A percentile compares a stretch with the other conserved stretches of the same genome.
Evolutionary conservation across 345 rosid genomes (phyloP).

Genomic region (Lepidium didymum): DNA sequence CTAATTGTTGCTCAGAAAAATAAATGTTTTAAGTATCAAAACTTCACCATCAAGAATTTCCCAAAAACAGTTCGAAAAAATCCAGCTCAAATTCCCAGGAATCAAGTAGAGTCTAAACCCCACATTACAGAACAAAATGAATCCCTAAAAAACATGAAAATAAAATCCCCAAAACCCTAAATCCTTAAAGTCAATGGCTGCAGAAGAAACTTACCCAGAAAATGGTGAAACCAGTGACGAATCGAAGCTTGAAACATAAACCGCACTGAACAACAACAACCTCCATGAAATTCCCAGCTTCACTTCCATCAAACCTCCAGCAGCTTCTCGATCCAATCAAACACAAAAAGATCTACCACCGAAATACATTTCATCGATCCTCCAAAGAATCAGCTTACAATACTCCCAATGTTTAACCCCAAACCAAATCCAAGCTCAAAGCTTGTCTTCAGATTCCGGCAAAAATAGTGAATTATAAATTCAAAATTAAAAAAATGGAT

Average conservation of each 20-base stretch:
- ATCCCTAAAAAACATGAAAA: background rate
- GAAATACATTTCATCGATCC: slow-evolving; percentile 34
- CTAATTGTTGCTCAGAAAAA: background rate
- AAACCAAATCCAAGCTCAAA: background rate
- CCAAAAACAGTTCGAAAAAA: background rate
- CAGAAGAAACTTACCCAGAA: slow-evolving; percentile 42
- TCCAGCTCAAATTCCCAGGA: slow-evolving; percentile 8
- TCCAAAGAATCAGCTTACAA: background rate
- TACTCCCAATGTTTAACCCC: background rate
- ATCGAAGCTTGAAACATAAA: slow-evolving; percentile 37
- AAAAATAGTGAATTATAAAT: background rate
- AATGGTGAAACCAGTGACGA: slow-evolving; percentile 28
- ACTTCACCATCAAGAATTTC: background rate
- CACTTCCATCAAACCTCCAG: slow-evolving; percentile 51
- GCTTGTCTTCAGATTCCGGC: background rate
- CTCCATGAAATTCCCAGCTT: slow-evolving; percentile 67
- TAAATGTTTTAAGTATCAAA: background rate
- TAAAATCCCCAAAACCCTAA: slow-evolving; percentile 20
- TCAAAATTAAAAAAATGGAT: background rate
- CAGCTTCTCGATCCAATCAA: slow-evolving; percentile 30
- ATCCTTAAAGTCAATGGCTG: background rate
- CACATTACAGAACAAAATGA: background rate
- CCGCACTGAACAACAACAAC: slow-evolving; percentile 24
- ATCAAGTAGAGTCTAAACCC: background rate
- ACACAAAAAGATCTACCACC: slow-evolving; percentile 25